Base-by-base conservation (phyloP, 1,139 yeast genomes). In the Suhomyces panamericanus region DNA sequence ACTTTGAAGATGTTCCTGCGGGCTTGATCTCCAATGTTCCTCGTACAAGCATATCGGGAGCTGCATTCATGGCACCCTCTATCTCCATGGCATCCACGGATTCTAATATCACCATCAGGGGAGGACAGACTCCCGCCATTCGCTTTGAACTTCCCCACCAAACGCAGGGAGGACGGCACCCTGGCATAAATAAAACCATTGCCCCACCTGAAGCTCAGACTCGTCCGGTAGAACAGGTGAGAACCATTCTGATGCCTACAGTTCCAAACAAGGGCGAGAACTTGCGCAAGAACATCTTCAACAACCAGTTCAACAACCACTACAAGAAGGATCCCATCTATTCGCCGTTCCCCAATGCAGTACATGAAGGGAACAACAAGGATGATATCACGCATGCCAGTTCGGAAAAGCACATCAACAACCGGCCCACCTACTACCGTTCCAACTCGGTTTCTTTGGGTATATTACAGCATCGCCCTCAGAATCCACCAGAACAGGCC, bases 401-500 rank as follows among this genome's bases (percentile, higher is more conserved):
- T 13, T 53, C 50, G 17, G 57, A 56, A 45, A 57, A 60, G 40
- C 52, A 48, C n/a, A 55, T 44, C 16, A 60, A 49, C 33, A 43
- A 57, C 31, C 52, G 70, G 28, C 75, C 76, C 2, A 50, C 49
- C 31, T 55, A 59, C 49, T 63, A 61, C 46, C 60, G 79, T 24
- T 70, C 77, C 3, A 73, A 70, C 54, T 72, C 78, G 2, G 64
- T 74, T 22, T 62, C 77, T 1, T 65, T 74, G 45, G 78, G 75
- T 0, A 53, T 74, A 10, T 61, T 74, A 32, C 77, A 70, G 48
- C 65, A 64, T 35, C 44, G 48, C 15, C 38, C 44, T 33, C 43
- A 32, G 38, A 44, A 41, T 17, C 35, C 42, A 8, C 24, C 24
- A 20, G 24, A 20, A 8, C 24, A 20, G 24, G 24, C 24, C 24